Base-by-base conservation (phyloP, 352 stramenopile species). In the Globisporangium middletonii region DNA sequence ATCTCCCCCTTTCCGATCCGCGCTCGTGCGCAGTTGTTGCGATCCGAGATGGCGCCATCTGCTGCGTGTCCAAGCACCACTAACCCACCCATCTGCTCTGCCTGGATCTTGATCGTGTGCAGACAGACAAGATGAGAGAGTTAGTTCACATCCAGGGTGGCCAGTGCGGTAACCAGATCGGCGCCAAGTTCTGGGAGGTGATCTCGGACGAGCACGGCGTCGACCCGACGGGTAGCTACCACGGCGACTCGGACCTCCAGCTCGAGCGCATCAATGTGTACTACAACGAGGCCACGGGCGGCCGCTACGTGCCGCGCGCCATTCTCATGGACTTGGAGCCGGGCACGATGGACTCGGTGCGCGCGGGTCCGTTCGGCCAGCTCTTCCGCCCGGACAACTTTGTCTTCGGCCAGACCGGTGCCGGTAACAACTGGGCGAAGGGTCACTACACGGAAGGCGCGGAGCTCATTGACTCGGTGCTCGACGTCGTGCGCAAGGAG, bases 331-430 rank as follows among this genome's bases (percentile, higher is more conserved):
- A 99, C 76, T 76, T 99, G 42, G 97, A 99, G 79, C 97, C 97
- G 26, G 97, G 97, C 60, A 99, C 97, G 54, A 99, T 99, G 97
- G 97, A 99, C 77, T 96, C 96, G 19, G 97, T 99, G 46, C 94
- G 97, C 59, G 86, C 92, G 12, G 96, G 95, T 59, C 87, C 95
- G 15, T 98, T 97, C 69, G 97, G 97, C 47, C 75, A 98, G 69
- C 89, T 99, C 53, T 99, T 99, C 83, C 90, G 96, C 57, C 97
- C 97, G 26, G 97, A 99, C 77, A 99, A 99, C 86, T 99, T 99
- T 69, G 95, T 99, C 38, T 99, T 99, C 79, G 97, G 96, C 56
- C 94, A 99, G 74, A 98, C 89, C 44, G 97, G 96, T 68, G 97
- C 96, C 44, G 96, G 96, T 79, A 99, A 98, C 86, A 98, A 99